Evolutionary conservation across 2,329 filamentous ascomycete genomes (phyloP).

Genomic region (Aspergillus neotritici): DNA sequence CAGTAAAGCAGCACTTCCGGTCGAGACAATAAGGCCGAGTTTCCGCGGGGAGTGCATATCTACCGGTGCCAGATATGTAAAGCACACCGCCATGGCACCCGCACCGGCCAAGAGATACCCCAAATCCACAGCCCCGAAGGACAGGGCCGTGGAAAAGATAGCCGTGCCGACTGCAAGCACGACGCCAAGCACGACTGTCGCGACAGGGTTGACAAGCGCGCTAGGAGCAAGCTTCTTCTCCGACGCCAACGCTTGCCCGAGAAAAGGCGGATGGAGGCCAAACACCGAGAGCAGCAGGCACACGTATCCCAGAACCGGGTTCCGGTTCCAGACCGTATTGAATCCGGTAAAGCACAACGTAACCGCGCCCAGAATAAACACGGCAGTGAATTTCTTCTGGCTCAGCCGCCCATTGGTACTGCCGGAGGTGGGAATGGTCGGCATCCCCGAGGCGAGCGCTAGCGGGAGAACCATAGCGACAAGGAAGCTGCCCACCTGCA

Average conservation of each 20-base stretch:
- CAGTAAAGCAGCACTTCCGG: constrained; percentile 23
- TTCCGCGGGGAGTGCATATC: constrained; percentile 28
- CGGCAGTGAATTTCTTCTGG: constrained; percentile 24
- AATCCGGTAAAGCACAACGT: constrained; percentile 25
- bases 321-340: constrained; percentile 30
- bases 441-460: constrained; percentile 43
- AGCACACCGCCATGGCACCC: constrained; percentile 22
- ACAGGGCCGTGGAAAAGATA: constrained; percentile 18
- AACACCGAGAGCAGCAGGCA: constrained; percentile 44
- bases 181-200: constrained; percentile 25
- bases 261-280: constrained; percentile 46
- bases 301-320: constrained; percentile 43
- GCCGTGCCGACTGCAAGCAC: constrained; percentile 20
- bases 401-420: constrained; percentile 16
- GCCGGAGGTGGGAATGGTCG: constrained; percentile 16
- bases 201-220: constrained; percentile 21
- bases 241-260: constrained; percentile 13
- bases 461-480: constrained; percentile 49
- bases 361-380: constrained; percentile 19
- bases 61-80: constrained; percentile 20
- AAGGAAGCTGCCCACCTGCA: constrained; percentile 51
- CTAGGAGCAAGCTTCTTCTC: constrained; percentile 14
- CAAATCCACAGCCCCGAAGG: constrained; percentile 19
- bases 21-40: constrained; percentile 25
- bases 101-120: constrained; percentile 20